These are phyloP conservation scores for Acer saccharum DNA, from an alignment of 345 rosid species.

Conservation along the genomic window DNA sequence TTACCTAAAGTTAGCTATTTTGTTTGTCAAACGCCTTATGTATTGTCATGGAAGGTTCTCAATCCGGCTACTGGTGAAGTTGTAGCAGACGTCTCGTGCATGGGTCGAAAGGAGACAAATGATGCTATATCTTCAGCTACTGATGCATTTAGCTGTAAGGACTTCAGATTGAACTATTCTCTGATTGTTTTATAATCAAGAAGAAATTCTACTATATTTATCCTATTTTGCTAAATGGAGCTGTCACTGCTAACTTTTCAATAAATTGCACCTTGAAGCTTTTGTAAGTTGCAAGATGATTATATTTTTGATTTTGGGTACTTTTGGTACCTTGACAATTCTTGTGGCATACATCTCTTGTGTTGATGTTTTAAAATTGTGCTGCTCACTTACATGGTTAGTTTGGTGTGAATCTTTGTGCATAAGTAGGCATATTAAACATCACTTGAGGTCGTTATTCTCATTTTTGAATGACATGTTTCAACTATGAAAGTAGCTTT, in stretches of 20 bases:
- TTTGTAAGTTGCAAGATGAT: background rate
- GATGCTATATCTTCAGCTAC: slow-evolving; percentile 89
- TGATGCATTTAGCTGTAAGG: slow-evolving; percentile 70
- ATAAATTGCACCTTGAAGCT: background rate
- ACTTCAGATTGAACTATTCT: slow-evolving; percentile 15
- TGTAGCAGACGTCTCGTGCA: slow-evolving; percentile 71
- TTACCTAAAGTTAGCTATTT: background rate
- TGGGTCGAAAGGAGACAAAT: slow-evolving; percentile 82
- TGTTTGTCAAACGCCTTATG: background rate
- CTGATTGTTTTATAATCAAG: background rate
- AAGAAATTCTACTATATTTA: background rate
- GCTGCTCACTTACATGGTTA: background rate
- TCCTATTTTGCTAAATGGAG: background rate
- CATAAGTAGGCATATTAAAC: background rate
- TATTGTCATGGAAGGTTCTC: slow-evolving; percentile 53
- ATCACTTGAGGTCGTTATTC: slow-evolving; percentile 10
- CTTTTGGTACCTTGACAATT: background rate
- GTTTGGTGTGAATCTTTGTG: background rate
- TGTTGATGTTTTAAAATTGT: background rate
- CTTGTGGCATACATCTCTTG: background rate
- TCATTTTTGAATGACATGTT: background rate
- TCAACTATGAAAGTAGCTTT: background rate
- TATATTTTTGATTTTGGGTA: background rate
- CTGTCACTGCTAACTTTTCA: background rate
- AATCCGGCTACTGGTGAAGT: slow-evolving; percentile 91